Conservation (phyloP, 1,284 basidiomycete species). For the Puccinia polysora region DNA sequence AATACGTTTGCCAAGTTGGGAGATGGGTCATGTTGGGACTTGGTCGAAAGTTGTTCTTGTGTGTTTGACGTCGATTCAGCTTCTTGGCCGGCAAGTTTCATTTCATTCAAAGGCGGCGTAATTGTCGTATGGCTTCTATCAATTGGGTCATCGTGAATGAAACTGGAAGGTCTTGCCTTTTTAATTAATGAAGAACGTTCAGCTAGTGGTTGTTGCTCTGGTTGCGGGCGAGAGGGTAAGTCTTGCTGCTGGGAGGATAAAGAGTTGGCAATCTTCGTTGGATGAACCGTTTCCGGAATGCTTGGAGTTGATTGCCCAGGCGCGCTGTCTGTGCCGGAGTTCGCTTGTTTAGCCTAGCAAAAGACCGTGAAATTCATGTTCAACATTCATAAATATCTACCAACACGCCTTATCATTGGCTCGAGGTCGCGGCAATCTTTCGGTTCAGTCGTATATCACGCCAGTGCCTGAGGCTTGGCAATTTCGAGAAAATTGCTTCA, state of each 20-base stretch:
- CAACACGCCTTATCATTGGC: not conserved
- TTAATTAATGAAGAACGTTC: constrained; percentile 18
- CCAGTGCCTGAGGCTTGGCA: not conserved
- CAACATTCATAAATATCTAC: constrained; percentile 3
- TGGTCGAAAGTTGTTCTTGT: constrained; percentile 22
- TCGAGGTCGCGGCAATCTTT: not conserved
- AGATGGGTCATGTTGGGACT: constrained; percentile 16
- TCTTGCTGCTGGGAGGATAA: not conserved
- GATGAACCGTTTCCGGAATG: not conserved
- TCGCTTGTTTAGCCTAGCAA: constrained; percentile 16
- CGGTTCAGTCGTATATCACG: not conserved
- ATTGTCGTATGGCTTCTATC: constrained; percentile 17
- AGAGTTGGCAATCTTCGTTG: not conserved
- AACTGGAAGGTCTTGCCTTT: constrained; percentile 24
- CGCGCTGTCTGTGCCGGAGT: constrained; percentile 1
- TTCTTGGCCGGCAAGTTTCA: constrained; percentile 34
- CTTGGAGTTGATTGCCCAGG: not conserved
- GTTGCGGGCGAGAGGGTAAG: not conserved
- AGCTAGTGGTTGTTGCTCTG: constrained; percentile 9
- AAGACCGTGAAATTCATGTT: not conserved
- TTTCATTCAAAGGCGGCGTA: constrained; percentile 35
- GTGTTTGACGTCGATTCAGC: constrained; percentile 3
- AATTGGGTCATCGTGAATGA: not conserved
- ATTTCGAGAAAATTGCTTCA: not conserved
- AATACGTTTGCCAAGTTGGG: constrained; percentile 22